Percentiles rank a stretch among this genome's conserved stretches.
These are phyloP conservation scores for Heracleum sosnowskyi DNA, from an alignment of 129 eudicot genomes.

Conservation along the genomic window DNA sequence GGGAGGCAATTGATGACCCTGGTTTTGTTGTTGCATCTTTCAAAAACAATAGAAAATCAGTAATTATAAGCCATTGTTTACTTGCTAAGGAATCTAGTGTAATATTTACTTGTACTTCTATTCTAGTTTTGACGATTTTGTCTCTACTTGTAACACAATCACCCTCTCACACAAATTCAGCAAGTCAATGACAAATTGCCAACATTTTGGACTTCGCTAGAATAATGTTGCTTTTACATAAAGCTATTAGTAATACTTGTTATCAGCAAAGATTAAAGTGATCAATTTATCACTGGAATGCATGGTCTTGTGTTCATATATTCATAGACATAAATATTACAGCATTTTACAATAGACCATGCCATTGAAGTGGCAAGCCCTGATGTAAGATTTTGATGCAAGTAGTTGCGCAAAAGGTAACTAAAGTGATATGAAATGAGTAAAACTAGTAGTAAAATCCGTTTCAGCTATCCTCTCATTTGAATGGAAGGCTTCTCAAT, in stretches of 20 bases:
- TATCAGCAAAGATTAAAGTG: neutral
- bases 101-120: constrained; percentile 25
- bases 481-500: neutral
- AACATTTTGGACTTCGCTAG: neutral
- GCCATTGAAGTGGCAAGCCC: neutral
- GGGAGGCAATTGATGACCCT: constrained; percentile 47
- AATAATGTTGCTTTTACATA: neutral
- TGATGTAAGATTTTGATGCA: too few relatives aligned
- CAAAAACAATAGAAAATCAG: constrained; percentile 29
- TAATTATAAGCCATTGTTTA: constrained; percentile 37
- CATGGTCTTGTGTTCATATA: neutral
- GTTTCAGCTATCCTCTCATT: neutral
- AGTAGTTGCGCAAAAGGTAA: neutral
- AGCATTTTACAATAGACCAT: neutral
- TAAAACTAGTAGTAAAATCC: neutral
- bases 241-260: neutral
- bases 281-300: neutral
- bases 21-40: constrained; percentile 47
- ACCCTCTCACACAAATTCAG: constrained; percentile 22
- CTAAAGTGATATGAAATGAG: neutral
- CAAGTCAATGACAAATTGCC: constrained; percentile 22
- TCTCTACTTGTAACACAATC: constrained; percentile 21
- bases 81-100: constrained; percentile 44
- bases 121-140: constrained; percentile 27
- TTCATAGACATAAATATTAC: neutral